Percentiles rank a stretch among this genome's conserved stretches.
phyloP scores from a whole-genome alignment of 2,329 filamentous ascomycete genomes.

The Aspergillus thermomutatus region DNA sequence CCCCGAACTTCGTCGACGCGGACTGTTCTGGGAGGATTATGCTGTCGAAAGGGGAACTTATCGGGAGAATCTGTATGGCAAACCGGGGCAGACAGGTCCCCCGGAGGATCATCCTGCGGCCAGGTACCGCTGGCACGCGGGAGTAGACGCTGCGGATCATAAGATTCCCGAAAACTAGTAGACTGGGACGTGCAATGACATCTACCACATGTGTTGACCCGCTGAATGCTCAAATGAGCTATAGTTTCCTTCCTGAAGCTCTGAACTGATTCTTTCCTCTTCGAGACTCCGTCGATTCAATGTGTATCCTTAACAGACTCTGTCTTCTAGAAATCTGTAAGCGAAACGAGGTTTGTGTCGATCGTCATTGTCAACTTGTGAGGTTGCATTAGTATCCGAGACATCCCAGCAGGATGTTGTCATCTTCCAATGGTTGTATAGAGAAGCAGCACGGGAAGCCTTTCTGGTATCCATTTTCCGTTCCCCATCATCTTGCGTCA shows the following conservation, averaged over 20 bases:
- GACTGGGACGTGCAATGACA: no score
- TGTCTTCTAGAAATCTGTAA: no score
- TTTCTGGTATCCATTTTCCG: no score
- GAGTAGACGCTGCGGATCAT: constrained; percentile 30
- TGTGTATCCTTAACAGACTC: no score
- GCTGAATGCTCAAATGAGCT: no score
- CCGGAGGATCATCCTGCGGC: constrained; percentile 34
- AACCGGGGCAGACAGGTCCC: constrained; percentile 32
- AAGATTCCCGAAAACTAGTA: constrained; percentile 24
- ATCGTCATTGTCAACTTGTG: no score
- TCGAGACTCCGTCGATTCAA: no score
- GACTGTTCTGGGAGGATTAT: constrained; percentile 43
- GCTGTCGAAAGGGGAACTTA: constrained; percentile 35
- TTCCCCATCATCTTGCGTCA: no score
- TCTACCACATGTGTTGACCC: no score
- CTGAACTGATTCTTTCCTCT: no score
- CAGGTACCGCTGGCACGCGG: constrained; percentile 37
- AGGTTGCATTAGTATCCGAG: background rate
- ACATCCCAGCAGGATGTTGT: background rate
- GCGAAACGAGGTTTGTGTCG: no score
- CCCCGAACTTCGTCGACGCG: constrained; percentile 60
- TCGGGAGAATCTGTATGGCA: constrained; percentile 37
- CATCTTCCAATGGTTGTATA: background rate
- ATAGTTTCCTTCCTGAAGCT: no score
- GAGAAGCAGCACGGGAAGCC: background rate